phyloP scores from a whole-genome alignment of 257 asterid species.

The Jacaranda copaia region DNA sequence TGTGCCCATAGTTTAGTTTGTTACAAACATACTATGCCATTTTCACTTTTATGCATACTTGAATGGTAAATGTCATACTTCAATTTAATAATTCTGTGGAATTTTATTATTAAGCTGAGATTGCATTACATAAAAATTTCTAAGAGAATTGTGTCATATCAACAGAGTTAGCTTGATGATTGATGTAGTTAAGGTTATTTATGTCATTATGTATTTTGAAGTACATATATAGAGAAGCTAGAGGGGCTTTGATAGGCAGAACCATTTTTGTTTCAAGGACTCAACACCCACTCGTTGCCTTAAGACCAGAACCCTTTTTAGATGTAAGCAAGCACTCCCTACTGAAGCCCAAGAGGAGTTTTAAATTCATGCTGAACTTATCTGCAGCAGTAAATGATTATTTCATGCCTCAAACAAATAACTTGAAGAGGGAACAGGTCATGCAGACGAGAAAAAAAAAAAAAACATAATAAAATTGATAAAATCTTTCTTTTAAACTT shows the following conservation, averaged over 20 bases:
- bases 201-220: too few relatives aligned
- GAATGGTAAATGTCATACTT: too few relatives aligned
- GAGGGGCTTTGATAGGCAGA: too few relatives aligned
- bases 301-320: background rate
- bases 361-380: background rate
- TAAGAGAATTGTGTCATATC: too few relatives aligned
- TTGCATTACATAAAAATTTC: too few relatives aligned
- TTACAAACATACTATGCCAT: too few relatives aligned
- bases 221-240: too few relatives aligned
- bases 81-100: too few relatives aligned
- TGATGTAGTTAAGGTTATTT: too few relatives aligned
- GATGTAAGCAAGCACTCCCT: background rate
- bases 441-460: background rate
- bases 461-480: background rate
- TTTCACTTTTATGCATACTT: too few relatives aligned
- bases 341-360: background rate
- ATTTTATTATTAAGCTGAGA: too few relatives aligned
- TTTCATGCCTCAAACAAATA: background rate
- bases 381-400: background rate
- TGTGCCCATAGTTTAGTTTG: background rate
- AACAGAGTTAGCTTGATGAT: too few relatives aligned
- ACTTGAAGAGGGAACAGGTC: background rate
- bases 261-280: background rate
- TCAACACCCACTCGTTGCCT: background rate
- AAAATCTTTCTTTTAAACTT: background rate